phyloP scores from a whole-genome alignment of 176 grass and related monocot species.

The Eremochloa ophiuroides region DNA sequence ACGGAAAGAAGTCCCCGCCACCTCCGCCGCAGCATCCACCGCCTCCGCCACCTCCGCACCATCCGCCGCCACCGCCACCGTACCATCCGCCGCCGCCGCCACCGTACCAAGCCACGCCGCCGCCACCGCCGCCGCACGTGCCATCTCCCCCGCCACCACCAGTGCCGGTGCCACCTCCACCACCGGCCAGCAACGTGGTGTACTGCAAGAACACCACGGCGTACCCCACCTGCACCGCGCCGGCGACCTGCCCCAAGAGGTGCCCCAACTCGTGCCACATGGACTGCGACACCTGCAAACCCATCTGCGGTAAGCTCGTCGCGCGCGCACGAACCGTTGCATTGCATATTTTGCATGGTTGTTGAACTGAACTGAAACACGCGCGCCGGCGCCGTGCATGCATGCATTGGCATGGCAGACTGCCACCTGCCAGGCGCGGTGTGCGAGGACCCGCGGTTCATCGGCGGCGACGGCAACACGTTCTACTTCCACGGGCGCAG shows the following conservation, averaged over 20 bases:
- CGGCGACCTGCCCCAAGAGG: not conserved
- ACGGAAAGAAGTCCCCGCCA: not conserved
- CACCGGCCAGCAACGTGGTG: not conserved
- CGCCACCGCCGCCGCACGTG: too few relatives aligned
- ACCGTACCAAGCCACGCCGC: too few relatives aligned
- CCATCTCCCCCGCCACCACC: not conserved
- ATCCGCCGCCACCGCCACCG: not conserved
- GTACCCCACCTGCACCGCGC: not conserved
- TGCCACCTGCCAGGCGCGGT: conserved; percentile 12
- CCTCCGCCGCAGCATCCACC: not conserved
- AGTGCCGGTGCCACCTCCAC: too few relatives aligned
- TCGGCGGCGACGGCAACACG: conserved; percentile 35
- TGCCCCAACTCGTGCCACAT: conserved; percentile 9
- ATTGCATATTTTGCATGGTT: too few relatives aligned
- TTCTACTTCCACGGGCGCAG: conserved; percentile 34
- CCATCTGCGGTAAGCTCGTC: not conserved
- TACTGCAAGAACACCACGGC: not conserved
- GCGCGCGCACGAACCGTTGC: too few relatives aligned
- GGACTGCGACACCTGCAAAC: conserved; percentile 19
- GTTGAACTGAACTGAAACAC: too few relatives aligned
- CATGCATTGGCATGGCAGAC: not conserved
- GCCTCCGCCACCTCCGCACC: not conserved
- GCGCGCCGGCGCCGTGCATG: too few relatives aligned
- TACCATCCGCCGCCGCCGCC: not conserved
- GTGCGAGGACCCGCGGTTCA: conserved; percentile 30